These are phyloP conservation scores for Geotrichum histeridarum DNA, from an alignment of 1,139 yeast species.

Conservation along the genomic window DNA sequence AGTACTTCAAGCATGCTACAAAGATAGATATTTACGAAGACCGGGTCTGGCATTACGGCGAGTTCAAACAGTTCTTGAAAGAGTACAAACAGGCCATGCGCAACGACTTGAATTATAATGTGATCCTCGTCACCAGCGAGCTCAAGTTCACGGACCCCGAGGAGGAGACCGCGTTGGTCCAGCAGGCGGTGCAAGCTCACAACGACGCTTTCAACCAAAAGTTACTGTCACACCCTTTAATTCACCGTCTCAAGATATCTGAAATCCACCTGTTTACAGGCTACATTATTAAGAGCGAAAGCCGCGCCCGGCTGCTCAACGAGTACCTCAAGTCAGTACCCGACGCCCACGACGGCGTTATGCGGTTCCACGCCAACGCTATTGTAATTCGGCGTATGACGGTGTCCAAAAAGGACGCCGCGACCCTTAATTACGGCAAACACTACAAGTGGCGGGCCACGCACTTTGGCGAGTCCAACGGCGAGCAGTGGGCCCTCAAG, in stretches of 20 bases:
- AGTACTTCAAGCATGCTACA: constrained; percentile 31
- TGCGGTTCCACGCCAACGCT: constrained; percentile 16
- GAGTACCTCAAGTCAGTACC: constrained; percentile 1
- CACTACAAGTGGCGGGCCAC: constrained; percentile 29
- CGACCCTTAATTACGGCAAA: constrained; percentile 4
- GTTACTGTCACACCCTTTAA: background rate
- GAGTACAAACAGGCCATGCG: constrained; percentile 31
- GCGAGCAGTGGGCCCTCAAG: constrained; percentile 29
- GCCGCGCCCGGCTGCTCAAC: constrained; percentile 11
- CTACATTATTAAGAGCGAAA: constrained; percentile 10
- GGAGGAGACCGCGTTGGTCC: constrained; percentile 33
- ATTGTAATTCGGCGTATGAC: constrained; percentile 12
- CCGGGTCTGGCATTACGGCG: constrained; percentile 38
- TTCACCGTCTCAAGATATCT: background rate
- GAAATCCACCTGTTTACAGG: constrained; percentile 16
- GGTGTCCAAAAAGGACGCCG: constrained; percentile 8
- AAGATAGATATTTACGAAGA: constrained; percentile 43
- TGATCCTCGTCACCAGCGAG: constrained; percentile 32
- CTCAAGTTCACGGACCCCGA: constrained; percentile 34
- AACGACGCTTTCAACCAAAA: constrained; percentile 26
- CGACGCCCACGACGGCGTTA: background rate
- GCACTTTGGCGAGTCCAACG: constrained; percentile 27
- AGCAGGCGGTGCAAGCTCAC: constrained; percentile 33
- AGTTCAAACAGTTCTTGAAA: constrained; percentile 35
- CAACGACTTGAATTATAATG: constrained; percentile 27